Base-by-base conservation (phyloP, 148 eudicot species). In the Beta vulgaris region DNA sequence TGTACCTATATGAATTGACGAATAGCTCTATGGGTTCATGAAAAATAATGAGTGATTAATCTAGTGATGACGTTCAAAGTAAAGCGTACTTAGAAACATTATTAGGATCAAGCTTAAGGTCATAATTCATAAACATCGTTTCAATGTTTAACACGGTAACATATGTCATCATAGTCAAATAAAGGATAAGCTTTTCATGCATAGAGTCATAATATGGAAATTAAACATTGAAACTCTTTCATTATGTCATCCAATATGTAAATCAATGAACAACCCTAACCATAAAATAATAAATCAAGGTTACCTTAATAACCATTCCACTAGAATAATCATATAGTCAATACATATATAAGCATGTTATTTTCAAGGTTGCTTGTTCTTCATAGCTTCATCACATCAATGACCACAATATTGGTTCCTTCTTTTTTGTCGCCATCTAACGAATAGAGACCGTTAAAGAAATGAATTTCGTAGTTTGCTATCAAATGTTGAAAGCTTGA, bases 401-500 rank as follows among this genome's bases (percentile, higher is more conserved):
- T 31, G 64, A 60, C 64, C 64, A 31, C 16, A 12, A 31, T 0
- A 31, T 31, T 60, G 37, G 68, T 19, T 63, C 26, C 44, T 63
- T 63, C 68, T 37, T n/a, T 32, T 12, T 37, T 65, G 31, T 65
- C 48, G 7, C 25, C 13, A 65, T 36, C 8, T 34, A 35, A 8
- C 0, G 34, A 54, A 54, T 21, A 23, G 0, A 58, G 2, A 58
- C n/a, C n/a, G 16, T 3, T 2, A 11, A 15, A 28, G 13, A 13
- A 34, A 39, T 65, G 16, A 25, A 39, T 39, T 39, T 65, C 31
- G 37, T 7, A 39, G 18, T 39, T 63, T 63, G 44, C 32, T 60
- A 60, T 60, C 65, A 7, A 23, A 39, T 39, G 69, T 65, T 65
- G 69, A 65, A 65, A 65, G 31, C 29, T 10, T 65, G 26, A 65